Conservation (phyloP, 2,329 filamentous ascomycete genomes). For the Sporothrix euskadiensis region DNA sequence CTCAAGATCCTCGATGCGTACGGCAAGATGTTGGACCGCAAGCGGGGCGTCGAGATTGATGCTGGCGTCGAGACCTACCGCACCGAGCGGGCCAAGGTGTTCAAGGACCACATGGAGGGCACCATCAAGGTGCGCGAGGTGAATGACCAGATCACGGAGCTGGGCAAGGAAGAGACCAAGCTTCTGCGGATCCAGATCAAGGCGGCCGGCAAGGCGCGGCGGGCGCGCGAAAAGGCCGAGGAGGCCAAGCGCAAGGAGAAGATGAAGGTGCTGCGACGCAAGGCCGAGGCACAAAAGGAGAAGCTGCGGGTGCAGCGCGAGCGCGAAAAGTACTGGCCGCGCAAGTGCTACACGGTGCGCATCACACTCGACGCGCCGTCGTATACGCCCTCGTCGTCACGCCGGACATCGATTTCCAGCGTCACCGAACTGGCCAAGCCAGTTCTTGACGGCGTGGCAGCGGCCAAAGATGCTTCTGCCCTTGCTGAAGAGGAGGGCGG, state of each 20-base stretch:
- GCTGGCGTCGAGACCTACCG: constrained; percentile 46
- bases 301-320: constrained; percentile 48
- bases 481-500: constrained; percentile 18
- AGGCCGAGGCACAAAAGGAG: constrained; percentile 41
- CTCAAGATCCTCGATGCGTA: constrained; percentile 47
- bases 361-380: constrained; percentile 53
- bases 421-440: constrained; percentile 54
- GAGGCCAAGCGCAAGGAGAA: constrained; percentile 41
- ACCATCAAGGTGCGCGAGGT: constrained; percentile 40
- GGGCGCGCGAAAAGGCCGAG: constrained; percentile 37
- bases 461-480: constrained; percentile 32
- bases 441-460: constrained; percentile 48
- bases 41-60: constrained; percentile 41
- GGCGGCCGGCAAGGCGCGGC: constrained; percentile 40
- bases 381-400: constrained; percentile 49
- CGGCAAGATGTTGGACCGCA: constrained; percentile 42
- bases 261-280: constrained; percentile 40
- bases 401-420: constrained; percentile 53
- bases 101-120: constrained; percentile 45
- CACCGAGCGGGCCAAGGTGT: constrained; percentile 46
- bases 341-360: constrained; percentile 50
- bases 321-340: constrained; percentile 52
- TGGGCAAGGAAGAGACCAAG: constrained; percentile 40
- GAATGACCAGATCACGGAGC: constrained; percentile 38
- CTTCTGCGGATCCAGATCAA: constrained; percentile 37